Evolutionary conservation across 2,329 filamentous ascomycete genomes (phyloP).

Genomic region (Dactylella cylindrospora): DNA sequence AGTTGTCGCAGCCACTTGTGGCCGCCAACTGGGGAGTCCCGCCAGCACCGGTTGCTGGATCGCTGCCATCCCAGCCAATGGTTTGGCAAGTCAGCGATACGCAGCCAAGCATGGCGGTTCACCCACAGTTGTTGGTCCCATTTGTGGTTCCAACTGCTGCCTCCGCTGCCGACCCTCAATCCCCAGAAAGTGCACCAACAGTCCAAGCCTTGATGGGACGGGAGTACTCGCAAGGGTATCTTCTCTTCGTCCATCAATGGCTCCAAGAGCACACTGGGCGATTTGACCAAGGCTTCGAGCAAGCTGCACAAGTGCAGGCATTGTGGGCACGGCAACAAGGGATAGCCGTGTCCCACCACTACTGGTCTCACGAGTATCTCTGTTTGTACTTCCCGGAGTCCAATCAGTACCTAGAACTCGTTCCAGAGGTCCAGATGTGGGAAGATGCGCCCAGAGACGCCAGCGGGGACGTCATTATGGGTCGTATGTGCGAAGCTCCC

Average conservation of each 20-base stretch:
- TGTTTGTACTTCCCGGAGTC: slow-evolving; percentile 20
- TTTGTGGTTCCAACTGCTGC: slow-evolving; percentile 2
- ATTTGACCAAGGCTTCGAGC: slow-evolving; percentile 23
- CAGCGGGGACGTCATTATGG: slow-evolving; percentile 30
- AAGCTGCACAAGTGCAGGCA: slow-evolving; percentile 19
- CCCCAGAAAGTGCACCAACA: not conserved
- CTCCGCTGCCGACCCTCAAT: slow-evolving; percentile 10
- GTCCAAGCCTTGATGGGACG: slow-evolving; percentile 1
- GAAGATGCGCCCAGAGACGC: slow-evolving; percentile 40
- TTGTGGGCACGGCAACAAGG: slow-evolving; percentile 22
- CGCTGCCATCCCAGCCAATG: slow-evolving; percentile 1
- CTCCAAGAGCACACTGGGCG: slow-evolving; percentile 9
- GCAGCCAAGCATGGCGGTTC: not conserved
- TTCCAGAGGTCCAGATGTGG: slow-evolving; percentile 26
- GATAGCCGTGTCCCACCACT: slow-evolving; percentile 34
- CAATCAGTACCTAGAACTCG: slow-evolving; percentile 24
- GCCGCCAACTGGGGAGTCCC: not conserved
- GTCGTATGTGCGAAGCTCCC: slow-evolving; percentile 28
- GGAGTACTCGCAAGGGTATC: slow-evolving; percentile 1
- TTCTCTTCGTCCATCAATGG: slow-evolving; percentile 8
- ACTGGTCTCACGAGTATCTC: slow-evolving; percentile 27
- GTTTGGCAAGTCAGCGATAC: slow-evolving; percentile 9
- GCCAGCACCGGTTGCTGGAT: slow-evolving; percentile 1
- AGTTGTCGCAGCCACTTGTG: not conserved
- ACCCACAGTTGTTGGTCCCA: not conserved